Evolutionary conservation across 2,329 filamentous ascomycete genomes (phyloP).

Genomic region (Botryotinia convoluta): DNA sequence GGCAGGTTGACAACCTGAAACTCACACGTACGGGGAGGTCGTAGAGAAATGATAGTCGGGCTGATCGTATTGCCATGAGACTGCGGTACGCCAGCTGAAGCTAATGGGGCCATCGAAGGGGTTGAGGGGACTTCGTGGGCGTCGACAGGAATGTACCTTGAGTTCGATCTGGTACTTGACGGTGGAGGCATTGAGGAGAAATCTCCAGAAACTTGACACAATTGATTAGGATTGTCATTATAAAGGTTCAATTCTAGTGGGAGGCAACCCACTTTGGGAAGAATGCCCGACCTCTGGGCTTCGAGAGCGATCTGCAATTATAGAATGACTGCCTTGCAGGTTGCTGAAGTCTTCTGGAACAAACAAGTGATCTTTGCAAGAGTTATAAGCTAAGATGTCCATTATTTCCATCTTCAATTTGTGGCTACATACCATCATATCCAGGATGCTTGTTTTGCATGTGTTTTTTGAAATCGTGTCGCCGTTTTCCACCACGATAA

Average conservation of each 20-base stretch:
- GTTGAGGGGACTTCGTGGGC: background rate
- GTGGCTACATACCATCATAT: conserved; percentile 14
- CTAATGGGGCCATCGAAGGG: background rate
- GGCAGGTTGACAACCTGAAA: background rate
- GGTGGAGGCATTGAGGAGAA: background rate
- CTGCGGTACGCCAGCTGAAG: background rate
- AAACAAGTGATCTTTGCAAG: conserved; percentile 13
- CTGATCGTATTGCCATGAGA: background rate
- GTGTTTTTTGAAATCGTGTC: conserved; percentile 16
- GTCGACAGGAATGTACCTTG: background rate
- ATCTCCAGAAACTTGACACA: background rate
- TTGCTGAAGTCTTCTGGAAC: conserved; percentile 16
- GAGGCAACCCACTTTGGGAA: background rate
- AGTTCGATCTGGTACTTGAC: background rate
- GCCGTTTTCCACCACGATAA: conserved; percentile 17
- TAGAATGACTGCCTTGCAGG: conserved; percentile 1
- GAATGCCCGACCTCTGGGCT: background rate
- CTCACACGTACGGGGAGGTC: background rate
- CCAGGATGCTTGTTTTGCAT: conserved; percentile 19
- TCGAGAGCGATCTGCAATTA: background rate
- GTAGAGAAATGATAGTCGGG: background rate
- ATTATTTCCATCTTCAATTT: background rate
- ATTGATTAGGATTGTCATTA: background rate
- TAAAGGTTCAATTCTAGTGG: background rate
- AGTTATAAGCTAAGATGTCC: background rate